These are phyloP conservation scores for Ramicandelaber brevisporus DNA, from an alignment of 192 early-diverging fungal genomes.

Conservation along the genomic window DNA sequence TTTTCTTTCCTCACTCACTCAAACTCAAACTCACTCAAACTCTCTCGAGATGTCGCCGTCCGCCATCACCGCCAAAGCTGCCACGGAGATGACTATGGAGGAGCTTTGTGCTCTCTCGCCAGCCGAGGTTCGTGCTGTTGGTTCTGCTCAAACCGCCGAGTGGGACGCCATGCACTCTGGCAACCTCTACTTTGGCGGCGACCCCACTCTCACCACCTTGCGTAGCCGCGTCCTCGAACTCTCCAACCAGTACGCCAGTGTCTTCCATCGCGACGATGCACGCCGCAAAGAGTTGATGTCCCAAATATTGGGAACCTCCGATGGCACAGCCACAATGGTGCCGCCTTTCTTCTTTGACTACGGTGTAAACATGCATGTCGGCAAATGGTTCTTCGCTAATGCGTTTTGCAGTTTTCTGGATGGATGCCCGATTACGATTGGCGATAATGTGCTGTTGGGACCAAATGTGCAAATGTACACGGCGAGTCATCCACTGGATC, in stretches of 20 bases:
- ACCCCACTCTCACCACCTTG: conserved; percentile 17
- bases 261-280: conserved; percentile 5
- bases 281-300: conserved; percentile 7
- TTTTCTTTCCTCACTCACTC: too few species aligned
- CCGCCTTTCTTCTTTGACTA: conserved; percentile 52
- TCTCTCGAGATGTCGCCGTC: too few species aligned
- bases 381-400: conserved; percentile 54
- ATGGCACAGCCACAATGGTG: conserved; percentile 26
- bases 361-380: conserved; percentile 46
- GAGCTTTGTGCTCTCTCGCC: too few species aligned
- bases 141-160: too few species aligned
- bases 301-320: conserved; percentile 26
- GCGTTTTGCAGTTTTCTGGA: conserved; percentile 51
- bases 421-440: conserved; percentile 39
- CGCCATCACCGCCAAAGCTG: too few species aligned
- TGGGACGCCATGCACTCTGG: conserved; percentile 42
- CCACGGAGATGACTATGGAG: neutral
- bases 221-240: conserved; percentile 7
- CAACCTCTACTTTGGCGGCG: conserved; percentile 24
- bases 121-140: conserved; percentile 2
- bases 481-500: conserved; percentile 45
- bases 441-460: conserved; percentile 42
- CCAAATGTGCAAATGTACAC: conserved; percentile 53
- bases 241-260: conserved; percentile 5
- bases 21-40: too few species aligned